These are phyloP conservation scores for Ceratobasidium sp. DNA, from an alignment of 1,284 basidiomycete species.

Conservation along the genomic window DNA sequence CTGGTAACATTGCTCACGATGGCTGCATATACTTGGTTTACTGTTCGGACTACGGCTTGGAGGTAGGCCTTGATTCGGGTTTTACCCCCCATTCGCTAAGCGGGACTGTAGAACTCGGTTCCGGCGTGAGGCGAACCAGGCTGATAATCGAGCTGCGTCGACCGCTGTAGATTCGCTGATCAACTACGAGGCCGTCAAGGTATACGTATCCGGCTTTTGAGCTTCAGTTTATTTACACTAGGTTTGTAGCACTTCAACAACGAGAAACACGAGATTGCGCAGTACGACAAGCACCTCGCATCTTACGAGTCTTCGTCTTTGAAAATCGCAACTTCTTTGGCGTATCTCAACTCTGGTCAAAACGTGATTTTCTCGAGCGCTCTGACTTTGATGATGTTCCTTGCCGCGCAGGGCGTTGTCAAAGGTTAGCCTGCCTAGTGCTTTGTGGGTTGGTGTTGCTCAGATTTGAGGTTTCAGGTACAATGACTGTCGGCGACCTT, in stretches of 20 bases:
- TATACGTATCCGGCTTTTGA: slow-evolving; percentile 49
- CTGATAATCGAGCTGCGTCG: slow-evolving; percentile 95
- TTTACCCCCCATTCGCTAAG: not conserved
- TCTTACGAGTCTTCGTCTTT: slow-evolving; percentile 91
- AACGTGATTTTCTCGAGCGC: slow-evolving; percentile 95
- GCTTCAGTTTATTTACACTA: not conserved
- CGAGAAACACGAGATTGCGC: slow-evolving; percentile 86
- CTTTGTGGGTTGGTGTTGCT: not conserved
- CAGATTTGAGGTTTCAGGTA: slow-evolving; percentile 61
- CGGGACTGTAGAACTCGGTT: slow-evolving; percentile 75
- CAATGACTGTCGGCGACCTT: slow-evolving; percentile 97
- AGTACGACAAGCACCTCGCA: slow-evolving; percentile 89
- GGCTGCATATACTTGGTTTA: slow-evolving; percentile 96
- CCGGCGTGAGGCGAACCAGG: slow-evolving; percentile 92
- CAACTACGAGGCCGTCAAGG: slow-evolving; percentile 99
- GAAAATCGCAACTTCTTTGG: slow-evolving; percentile 93
- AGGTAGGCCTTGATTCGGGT: slow-evolving; percentile 59
- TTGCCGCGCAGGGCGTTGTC: slow-evolving; percentile 92
- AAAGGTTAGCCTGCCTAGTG: slow-evolving; percentile 63
- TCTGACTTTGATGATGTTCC: slow-evolving; percentile 93
- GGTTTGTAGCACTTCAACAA: slow-evolving; percentile 90
- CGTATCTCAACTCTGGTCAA: slow-evolving; percentile 94
- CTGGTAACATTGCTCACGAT: slow-evolving; percentile 87
- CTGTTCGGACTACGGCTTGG: slow-evolving; percentile 95
- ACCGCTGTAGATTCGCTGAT: slow-evolving; percentile 94